Conservation (phyloP, 352 stramenopile genomes). For the Phytophthora constricta region DNA sequence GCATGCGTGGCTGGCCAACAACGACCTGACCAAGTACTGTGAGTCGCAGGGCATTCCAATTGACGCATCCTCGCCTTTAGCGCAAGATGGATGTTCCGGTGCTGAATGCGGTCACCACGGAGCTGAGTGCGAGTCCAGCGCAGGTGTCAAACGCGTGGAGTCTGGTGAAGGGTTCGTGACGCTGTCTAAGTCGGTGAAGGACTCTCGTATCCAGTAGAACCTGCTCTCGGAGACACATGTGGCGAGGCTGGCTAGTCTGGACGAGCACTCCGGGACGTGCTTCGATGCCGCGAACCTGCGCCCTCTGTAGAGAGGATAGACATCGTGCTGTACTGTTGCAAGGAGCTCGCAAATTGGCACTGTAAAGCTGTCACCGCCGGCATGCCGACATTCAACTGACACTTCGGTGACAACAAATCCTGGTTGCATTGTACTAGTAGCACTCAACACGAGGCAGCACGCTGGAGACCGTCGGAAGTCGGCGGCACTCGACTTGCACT, state of each 20-base stretch:
- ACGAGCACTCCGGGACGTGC: too few relatives aligned
- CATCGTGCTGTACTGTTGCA: too few relatives aligned
- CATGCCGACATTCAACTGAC: too few relatives aligned
- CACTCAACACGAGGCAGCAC: background rate
- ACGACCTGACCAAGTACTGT: slow-evolving; percentile 73
- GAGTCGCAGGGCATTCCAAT: slow-evolving; percentile 50
- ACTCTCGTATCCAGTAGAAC: slow-evolving; percentile 67
- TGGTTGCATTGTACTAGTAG: background rate
- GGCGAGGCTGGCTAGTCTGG: slow-evolving; percentile 41
- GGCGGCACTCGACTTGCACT: background rate
- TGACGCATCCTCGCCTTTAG: slow-evolving; percentile 65
- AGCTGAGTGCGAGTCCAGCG: slow-evolving; percentile 45
- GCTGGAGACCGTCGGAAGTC: background rate
- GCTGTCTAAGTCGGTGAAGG: slow-evolving; percentile 69
- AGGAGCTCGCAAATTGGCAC: too few relatives aligned
- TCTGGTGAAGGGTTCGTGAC: slow-evolving; percentile 67
- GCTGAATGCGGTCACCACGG: slow-evolving; percentile 44
- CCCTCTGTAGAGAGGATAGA: too few relatives aligned
- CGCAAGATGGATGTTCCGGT: slow-evolving; percentile 47
- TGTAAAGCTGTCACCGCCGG: too few relatives aligned
- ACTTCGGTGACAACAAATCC: too few relatives aligned
- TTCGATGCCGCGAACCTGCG: too few relatives aligned
- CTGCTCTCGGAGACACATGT: slow-evolving; percentile 53
- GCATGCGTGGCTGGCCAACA: slow-evolving; percentile 69
- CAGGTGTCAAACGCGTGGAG: slow-evolving; percentile 63